Percentiles rank a stretch among this genome's conserved stretches.
Conservation (phyloP, 305 asterid species). For the Fraxinus dipetala region DNA sequence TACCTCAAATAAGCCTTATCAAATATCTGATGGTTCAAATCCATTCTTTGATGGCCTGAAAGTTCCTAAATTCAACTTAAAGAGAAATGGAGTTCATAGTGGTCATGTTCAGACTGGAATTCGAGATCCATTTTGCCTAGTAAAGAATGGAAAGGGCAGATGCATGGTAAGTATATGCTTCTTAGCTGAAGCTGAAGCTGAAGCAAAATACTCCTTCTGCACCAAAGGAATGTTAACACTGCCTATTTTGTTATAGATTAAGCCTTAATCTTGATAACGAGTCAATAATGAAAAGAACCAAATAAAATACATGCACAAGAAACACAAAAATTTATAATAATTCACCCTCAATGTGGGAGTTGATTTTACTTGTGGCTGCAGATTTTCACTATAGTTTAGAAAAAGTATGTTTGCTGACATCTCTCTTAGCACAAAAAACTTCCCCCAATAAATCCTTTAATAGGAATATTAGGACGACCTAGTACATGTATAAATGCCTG, state of each 20-base stretch:
- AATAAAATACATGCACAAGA: neutral
- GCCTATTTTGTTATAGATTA: neutral
- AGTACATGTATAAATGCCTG: neutral
- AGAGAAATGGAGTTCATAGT: slow-evolving; percentile 62
- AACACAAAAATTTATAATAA: neutral
- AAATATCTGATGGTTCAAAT: slow-evolving; percentile 64
- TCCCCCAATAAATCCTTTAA: neutral
- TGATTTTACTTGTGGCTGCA: neutral
- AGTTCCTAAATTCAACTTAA: slow-evolving; percentile 51
- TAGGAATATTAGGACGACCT: neutral
- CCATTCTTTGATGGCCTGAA: slow-evolving; percentile 56
- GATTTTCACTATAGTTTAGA: neutral
- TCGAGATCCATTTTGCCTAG: slow-evolving; percentile 70
- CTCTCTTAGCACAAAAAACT: neutral
- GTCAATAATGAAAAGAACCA: neutral
- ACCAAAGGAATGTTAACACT: neutral
- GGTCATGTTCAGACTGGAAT: slow-evolving; percentile 80
- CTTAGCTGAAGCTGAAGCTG: neutral
- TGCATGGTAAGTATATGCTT: slow-evolving; percentile 54
- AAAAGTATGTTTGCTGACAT: neutral
- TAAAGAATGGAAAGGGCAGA: slow-evolving; percentile 56
- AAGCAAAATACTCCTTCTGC: neutral
- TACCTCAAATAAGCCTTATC: slow-evolving; percentile 78
- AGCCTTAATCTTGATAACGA: neutral
- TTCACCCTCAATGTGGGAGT: neutral